These are phyloP conservation scores for Colletotrichum acutatum DNA, from an alignment of 2,329 filamentous ascomycete genomes.

Conservation along the genomic window DNA sequence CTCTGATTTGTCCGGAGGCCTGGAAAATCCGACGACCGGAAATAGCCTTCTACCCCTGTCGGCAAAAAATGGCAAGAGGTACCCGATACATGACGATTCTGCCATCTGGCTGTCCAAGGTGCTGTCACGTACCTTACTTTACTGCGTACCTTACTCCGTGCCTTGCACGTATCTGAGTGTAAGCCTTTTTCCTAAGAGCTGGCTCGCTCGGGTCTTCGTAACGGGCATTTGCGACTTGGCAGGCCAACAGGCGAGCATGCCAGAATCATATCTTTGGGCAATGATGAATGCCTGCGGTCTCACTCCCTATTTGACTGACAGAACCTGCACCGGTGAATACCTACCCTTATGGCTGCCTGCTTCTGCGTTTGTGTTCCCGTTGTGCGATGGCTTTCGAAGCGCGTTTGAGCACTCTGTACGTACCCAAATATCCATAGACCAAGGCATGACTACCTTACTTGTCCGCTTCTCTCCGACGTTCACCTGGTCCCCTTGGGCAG, in stretches of 20 bases:
- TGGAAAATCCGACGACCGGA: conserved; percentile 45
- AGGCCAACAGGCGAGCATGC: conserved; percentile 34
- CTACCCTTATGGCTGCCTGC: not conserved
- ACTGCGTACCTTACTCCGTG: not conserved
- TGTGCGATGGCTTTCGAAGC: not conserved
- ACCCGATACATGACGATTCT: conserved; percentile 13
- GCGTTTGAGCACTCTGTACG: conserved; percentile 4
- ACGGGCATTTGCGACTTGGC: conserved; percentile 29
- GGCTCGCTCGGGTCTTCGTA: conserved; percentile 27
- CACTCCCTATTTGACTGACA: not conserved
- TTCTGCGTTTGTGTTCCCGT: not conserved
- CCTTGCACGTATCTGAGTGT: conserved; percentile 8
- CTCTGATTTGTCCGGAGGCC: conserved; percentile 42
- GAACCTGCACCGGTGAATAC: not conserved
- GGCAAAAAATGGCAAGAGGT: conserved; percentile 6
- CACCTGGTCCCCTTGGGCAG: not conserved
- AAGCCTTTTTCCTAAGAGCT: conserved; percentile 14
- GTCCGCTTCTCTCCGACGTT: not conserved
- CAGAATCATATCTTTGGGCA: not conserved
- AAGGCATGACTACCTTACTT: conserved; percentile 17
- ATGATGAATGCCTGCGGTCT: not conserved
- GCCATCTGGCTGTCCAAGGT: conserved; percentile 14
- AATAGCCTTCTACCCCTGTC: conserved; percentile 22
- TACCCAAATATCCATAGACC: not conserved
- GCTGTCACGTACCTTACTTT: not conserved